Evolutionary conservation across 176 grass and related monocot species (phyloP), one percentile per base, ranked within the genome.

Genomic region (Phoenix roebelenii): DNA sequence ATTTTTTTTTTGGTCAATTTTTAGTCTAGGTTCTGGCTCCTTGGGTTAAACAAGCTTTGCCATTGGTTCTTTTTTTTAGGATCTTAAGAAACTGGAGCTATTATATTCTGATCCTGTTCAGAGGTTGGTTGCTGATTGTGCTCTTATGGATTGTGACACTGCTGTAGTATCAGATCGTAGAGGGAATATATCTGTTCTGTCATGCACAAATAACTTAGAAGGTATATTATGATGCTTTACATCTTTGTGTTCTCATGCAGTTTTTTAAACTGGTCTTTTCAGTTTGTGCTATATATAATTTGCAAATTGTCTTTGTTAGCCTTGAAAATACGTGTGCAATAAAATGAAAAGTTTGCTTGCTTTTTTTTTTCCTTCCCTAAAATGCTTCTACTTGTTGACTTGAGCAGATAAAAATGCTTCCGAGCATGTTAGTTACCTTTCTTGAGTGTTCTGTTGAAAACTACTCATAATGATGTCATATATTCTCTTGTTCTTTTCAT

Each of bases 181-280:
- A 71, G 93, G 93, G 25, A 92, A 66, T 73, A 88, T 98, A 76
- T 91, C 93, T 85, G 79, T 98, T 51, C 61, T 98, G 58, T 98
- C 87, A 60, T 83, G 81, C 54, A 48, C 79, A n/a, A 76, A 72
- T 73, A 85, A 79, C 77, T 76, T 88, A 59, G 84, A 83, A 97
- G 87, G 87, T 97, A 78, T 20, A 63, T 19, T 20, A 63, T 19
- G 61, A 50, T 61, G 39, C 16, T 17, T 70, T 50, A 5, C 24
- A 53, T 1, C 7, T 32, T 50, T 48, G 23, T 65, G 22, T 25
- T 67, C 17, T 67, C 50, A 29, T 25, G 20, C 24, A 54, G 18
- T 54, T 16, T 5, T 67, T n/a, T 52, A 2, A 29, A 18, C 15
- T 20, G 29, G 3, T 54, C 14, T 52, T 9, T 6, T 54, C 10